Percentiles rank a stretch among this genome's conserved stretches.
These are phyloP conservation scores for Medicago ruthenica DNA, from an alignment of 306 rosid genomes.

Conservation along the genomic window DNA sequence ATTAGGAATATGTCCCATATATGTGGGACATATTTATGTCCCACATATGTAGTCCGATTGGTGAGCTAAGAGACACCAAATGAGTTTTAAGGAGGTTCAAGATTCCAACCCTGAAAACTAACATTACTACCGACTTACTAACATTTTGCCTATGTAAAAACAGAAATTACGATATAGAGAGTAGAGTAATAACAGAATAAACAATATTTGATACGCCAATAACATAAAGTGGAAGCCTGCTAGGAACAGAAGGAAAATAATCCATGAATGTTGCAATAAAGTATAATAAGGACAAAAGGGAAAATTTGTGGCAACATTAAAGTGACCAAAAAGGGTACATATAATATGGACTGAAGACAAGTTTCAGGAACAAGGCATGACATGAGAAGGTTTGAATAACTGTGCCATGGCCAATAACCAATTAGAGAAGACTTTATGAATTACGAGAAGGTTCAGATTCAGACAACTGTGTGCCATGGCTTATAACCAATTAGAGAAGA, in stretches of 20 bases:
- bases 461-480: too few species aligned
- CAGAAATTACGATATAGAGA: slow-evolving; percentile 10
- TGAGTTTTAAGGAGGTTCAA: too few species aligned
- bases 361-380: not conserved
- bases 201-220: slow-evolving; percentile 7
- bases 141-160: not conserved
- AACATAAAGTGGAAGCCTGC: slow-evolving; percentile 2
- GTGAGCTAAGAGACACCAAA: too few species aligned
- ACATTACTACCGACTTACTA: too few species aligned
- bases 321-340: not conserved
- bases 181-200: slow-evolving; percentile 11
- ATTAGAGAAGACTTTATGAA: slow-evolving; percentile 6
- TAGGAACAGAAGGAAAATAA: not conserved
- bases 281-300: not conserved
- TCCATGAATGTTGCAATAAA: slow-evolving; percentile 21
- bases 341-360: not conserved
- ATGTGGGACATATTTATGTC: too few species aligned
- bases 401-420: slow-evolving; percentile 10
- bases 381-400: not conserved
- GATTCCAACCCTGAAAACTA: too few species aligned
- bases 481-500: slow-evolving; percentile 12
- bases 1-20: not conserved
- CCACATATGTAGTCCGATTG: too few species aligned
- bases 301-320: not conserved
- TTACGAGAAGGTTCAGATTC: not conserved